Conservation (phyloP, 306 rosid species). For the Trifolium pratense region DNA sequence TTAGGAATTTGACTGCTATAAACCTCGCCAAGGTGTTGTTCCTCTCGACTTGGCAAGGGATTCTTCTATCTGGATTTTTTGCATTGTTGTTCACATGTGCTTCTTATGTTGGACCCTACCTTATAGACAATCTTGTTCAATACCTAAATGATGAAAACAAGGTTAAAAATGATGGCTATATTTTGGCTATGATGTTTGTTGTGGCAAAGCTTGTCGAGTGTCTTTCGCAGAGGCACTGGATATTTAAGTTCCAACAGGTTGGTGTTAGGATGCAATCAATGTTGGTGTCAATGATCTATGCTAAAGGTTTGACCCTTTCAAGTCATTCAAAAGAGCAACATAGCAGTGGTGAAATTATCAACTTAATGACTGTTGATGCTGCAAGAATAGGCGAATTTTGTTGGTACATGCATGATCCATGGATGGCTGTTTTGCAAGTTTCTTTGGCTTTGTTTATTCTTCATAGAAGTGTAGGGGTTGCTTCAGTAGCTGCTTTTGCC, state of each 20-base stretch:
- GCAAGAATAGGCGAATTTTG: constrained; percentile 68
- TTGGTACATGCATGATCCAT: constrained; percentile 77
- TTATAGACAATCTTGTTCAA: constrained; percentile 73
- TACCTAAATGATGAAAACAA: constrained; percentile 64
- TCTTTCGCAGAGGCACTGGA: constrained; percentile 66
- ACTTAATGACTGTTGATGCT: constrained; percentile 89
- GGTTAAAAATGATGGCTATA: constrained; percentile 61
- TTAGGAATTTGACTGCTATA: constrained; percentile 55
- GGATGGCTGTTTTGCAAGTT: constrained; percentile 73
- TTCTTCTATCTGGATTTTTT: constrained; percentile 53
- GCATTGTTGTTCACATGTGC: constrained; percentile 53
- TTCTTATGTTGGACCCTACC: constrained; percentile 83
- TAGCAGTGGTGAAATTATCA: constrained; percentile 77
- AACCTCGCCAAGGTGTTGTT: constrained; percentile 59
- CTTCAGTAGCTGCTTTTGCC: constrained; percentile 70
- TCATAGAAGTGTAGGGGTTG: constrained; percentile 74
- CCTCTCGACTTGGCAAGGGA: constrained; percentile 61
- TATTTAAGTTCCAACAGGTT: constrained; percentile 63
- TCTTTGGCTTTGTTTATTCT: constrained; percentile 69
- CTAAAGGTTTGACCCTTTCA: constrained; percentile 73
- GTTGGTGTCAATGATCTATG: constrained; percentile 65
- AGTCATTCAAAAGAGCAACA: constrained; percentile 60
- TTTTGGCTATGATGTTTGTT: constrained; percentile 62
- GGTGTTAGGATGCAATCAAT: constrained; percentile 65
- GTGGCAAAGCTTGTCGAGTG: constrained; percentile 77